A percentile compares a stretch with the other conserved stretches of the same genome.
These are phyloP conservation scores for Neopestalotiopsis clavispora DNA, from an alignment of 2,329 filamentous ascomycete genomes.

Conservation along the genomic window DNA sequence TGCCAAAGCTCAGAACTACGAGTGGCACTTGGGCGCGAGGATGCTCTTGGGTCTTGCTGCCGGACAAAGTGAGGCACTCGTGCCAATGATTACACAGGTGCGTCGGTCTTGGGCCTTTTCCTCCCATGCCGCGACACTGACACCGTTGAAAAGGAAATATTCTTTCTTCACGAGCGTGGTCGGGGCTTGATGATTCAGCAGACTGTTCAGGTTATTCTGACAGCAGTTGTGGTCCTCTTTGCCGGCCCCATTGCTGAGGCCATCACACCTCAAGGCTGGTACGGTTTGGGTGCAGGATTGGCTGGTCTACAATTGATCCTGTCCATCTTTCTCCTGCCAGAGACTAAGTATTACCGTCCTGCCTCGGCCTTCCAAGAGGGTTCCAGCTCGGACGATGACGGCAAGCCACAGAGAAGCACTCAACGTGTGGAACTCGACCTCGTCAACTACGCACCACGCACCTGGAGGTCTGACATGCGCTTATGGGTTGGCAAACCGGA, in stretches of 20 bases:
- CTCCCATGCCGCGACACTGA: background rate
- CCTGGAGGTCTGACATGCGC: constrained; percentile 39
- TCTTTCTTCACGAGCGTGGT: constrained; percentile 49
- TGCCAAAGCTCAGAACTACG: constrained; percentile 32
- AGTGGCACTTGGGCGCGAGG: constrained; percentile 42
- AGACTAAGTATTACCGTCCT: constrained; percentile 46
- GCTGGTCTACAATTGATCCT: constrained; percentile 38
- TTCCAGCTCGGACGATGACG: constrained; percentile 23
- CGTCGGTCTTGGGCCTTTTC: constrained; percentile 3
- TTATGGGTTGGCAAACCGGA: constrained; percentile 44
- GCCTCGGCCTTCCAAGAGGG: constrained; percentile 41
- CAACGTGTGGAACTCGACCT: constrained; percentile 37
- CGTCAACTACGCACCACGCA: constrained; percentile 40
- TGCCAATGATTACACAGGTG: constrained; percentile 41
- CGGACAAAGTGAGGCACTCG: constrained; percentile 46
- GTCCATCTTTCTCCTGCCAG: constrained; percentile 44
- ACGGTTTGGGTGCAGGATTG: constrained; percentile 43
- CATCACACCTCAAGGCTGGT: constrained; percentile 48
- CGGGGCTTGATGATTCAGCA: constrained; percentile 45
- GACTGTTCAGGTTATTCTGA: constrained; percentile 43
- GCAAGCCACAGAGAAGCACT: constrained; percentile 17
- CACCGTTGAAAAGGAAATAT: constrained; percentile 37
- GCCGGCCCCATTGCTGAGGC: constrained; percentile 46
- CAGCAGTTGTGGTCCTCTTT: constrained; percentile 42
- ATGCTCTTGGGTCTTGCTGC: constrained; percentile 44